Evolutionary conservation across 2,329 filamentous ascomycete species (phyloP).

Genomic region (Pseudonectria buxi): DNA sequence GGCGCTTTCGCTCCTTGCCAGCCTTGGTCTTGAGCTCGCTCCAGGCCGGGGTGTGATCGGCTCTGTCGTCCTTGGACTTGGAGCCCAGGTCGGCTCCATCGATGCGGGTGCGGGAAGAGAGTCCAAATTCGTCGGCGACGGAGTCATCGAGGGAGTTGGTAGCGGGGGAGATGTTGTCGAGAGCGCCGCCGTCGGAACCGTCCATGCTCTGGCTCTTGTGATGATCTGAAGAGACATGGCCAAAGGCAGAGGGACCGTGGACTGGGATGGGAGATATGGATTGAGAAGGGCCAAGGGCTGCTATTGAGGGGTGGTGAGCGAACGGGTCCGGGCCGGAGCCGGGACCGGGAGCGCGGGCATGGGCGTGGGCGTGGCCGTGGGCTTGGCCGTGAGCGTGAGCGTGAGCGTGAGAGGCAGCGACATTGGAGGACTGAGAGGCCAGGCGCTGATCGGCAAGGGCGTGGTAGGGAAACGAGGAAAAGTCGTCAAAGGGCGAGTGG

Average conservation of each 20-base stretch:
- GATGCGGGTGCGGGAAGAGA: slow-evolving; percentile 37
- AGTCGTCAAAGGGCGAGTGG: slow-evolving; percentile 44
- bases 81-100: slow-evolving; percentile 49
- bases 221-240: slow-evolving; percentile 14
- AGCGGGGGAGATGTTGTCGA: slow-evolving; percentile 36
- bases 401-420: slow-evolving; percentile 20
- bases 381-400: too few relatives aligned
- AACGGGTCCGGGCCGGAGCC: slow-evolving; percentile 24
- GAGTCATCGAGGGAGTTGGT: slow-evolving; percentile 46
- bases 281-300: slow-evolving; percentile 4
- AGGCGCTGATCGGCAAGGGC: slow-evolving; percentile 36
- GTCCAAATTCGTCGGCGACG: slow-evolving; percentile 52
- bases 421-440: slow-evolving; percentile 28
- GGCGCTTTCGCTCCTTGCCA: slow-evolving; percentile 87
- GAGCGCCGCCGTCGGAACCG: slow-evolving; percentile 39
- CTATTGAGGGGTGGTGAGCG: slow-evolving; percentile 22
- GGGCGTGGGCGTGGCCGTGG: too few relatives aligned
- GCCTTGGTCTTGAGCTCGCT: slow-evolving; percentile 84
- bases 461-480: slow-evolving; percentile 42
- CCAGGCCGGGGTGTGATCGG: slow-evolving; percentile 60
- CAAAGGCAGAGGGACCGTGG: slow-evolving; percentile 18
- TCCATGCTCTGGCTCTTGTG: slow-evolving; percentile 28
- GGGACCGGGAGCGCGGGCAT: too few relatives aligned
- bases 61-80: slow-evolving; percentile 51
- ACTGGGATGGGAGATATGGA: slow-evolving; percentile 16